Percentiles rank a stretch among this genome's conserved stretches.
phyloP scores from a whole-genome alignment of 2,329 filamentous ascomycete genomes.

The Alternaria alternata region DNA sequence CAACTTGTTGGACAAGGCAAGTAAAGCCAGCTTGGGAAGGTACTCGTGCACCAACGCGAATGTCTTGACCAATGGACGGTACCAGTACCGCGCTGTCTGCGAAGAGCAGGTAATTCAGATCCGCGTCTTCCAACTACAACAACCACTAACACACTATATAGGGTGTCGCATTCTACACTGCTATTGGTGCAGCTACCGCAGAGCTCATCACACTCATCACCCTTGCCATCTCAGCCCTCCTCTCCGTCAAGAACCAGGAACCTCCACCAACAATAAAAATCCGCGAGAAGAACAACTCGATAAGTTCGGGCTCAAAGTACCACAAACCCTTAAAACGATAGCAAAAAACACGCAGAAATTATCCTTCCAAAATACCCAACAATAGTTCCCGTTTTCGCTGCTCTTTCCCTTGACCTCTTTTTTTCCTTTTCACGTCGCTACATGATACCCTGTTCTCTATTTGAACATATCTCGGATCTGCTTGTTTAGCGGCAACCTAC shows the following conservation, averaged over 20 bases:
- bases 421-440: constrained; percentile 25
- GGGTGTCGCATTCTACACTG: constrained; percentile 49
- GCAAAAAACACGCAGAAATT: constrained; percentile 4
- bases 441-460: constrained; percentile 27
- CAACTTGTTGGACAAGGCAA: constrained; percentile 46
- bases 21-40: constrained; percentile 47
- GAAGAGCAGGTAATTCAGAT: constrained; percentile 43
- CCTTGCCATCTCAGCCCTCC: constrained; percentile 42
- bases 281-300: constrained; percentile 38
- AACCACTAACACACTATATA: constrained; percentile 29
- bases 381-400: background rate
- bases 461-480: constrained; percentile 21
- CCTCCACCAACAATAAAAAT: constrained; percentile 34
- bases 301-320: constrained; percentile 30
- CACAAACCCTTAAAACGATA: constrained; percentile 27
- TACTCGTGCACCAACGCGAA: constrained; percentile 48
- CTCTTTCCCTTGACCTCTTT: background rate
- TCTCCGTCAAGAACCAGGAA: constrained; percentile 35
- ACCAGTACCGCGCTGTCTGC: constrained; percentile 50
- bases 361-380: background rate
- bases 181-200: constrained; percentile 43
- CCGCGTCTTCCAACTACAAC: background rate
- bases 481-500: constrained; percentile 26
- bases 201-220: constrained; percentile 45
- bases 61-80: constrained; percentile 46